Evolutionary conservation across 495 filamentous ascomycete genomes (phyloP), one percentile per base, ranked within the genome.

Genomic region (Podospora pseudocomata): DNA sequence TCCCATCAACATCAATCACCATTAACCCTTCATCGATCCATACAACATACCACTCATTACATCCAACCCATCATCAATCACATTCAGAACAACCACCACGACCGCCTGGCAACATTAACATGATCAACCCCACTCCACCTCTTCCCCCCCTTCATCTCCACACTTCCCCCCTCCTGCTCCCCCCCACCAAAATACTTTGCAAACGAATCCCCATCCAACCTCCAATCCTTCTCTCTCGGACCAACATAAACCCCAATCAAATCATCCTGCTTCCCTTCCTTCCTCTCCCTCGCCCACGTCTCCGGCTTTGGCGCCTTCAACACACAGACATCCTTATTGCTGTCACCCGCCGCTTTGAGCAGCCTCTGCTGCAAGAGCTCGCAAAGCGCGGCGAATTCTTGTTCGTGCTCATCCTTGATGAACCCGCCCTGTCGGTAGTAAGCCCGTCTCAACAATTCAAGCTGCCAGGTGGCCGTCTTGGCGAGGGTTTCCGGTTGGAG

Each of bases 361-460:
- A 75, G 60, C 30, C 59, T 39, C 9, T 56, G 39, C 34, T 64
- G 44, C 28, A 75, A 55, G 2, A 66, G 65, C 4, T 55, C 56
- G 32, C 72, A 67, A 20, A 75, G 65, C 39, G 60, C 60, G 18
- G 55, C 57, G 39, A 67, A 69, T 64, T 73, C 71, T 15, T 61
- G 39, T 66, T 75, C 71, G 3, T 65, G 61, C 66, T 80, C 78
- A 15, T 75, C 74, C 77, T 77, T 58, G 16, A 18, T 1, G 23
- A 23, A 81, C 3, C 74, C 71, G n/a, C 74, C 67, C 19, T 76
- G 28, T 62, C 81, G 28, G 74, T 72, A 26, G 74, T 81, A 67
- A 2, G 82, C 74, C 11, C 80, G 79, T 58, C 82, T 83, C n/a
- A 87, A 69, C n/a, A 86, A 73, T 60, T 84, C 80, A 26, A 88